Base-by-base conservation (phyloP, 768 basidiomycete species). In the Auriscalpium vulgare region DNA sequence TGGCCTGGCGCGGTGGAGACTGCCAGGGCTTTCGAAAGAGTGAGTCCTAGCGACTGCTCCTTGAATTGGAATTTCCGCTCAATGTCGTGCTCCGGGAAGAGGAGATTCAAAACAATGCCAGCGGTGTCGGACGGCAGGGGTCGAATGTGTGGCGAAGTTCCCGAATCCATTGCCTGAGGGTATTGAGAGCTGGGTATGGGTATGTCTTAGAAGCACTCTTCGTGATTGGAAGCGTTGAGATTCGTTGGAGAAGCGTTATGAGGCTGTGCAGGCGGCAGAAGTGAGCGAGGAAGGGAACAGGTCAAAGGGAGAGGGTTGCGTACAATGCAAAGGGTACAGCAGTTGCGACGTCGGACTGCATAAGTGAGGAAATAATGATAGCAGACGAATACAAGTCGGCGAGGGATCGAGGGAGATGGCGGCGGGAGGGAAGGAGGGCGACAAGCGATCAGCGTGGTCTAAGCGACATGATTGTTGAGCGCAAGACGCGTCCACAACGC, bases 11-110 rank as follows among this genome's bases (percentile, higher is more conserved):
- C 5, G 58, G 59, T 61, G 60, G 68, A 56, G 57, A 66, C 44
- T 51, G 65, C 51, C 64, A 72, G 36, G 63, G 47, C 77, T 76
- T 81, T 72, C 1, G 75, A 74, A 0, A 95, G 72, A 34, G 75
- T 67, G 10, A 70, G 66, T 1, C 78, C 76, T 17, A 95, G 75
- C 37, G 70, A 76, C 13, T 73, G 70, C 71, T 93, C 91, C 66
- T 87, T 81, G 64, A 93, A 73, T 37, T 82, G 81, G 62, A 86
- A 95, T 67, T 82, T 82, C 21, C 94, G 75, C 14, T 78, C 69
- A 1, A 72, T 63, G 57, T 94, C 90, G 55, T 91, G 83, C 58
- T 94, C 85, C 0, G 94, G 92, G 65, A 94, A 95, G n/a, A 95
- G 71, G 5, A 93, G 69, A 8, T 83, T 80, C 63, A 95, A 84